A percentile compares a stretch with the other conserved stretches of the same genome.
These are phyloP conservation scores for Ophiostoma sp. DNA, from an alignment of 2,329 filamentous ascomycete genomes.

Conservation along the genomic window DNA sequence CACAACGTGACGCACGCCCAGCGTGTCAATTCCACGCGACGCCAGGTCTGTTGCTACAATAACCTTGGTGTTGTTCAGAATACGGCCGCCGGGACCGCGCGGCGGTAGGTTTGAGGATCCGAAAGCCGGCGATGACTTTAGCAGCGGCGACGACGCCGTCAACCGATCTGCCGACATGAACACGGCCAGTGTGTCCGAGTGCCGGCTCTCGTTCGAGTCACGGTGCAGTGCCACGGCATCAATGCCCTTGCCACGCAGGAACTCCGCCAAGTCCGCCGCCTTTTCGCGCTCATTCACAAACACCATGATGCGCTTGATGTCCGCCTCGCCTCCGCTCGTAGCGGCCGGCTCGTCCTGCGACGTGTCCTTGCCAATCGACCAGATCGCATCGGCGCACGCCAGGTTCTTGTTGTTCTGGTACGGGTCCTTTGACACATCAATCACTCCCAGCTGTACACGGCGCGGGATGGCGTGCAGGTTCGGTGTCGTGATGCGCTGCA, in stretches of 20 bases:
- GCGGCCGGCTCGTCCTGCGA: slow-evolving; percentile 45
- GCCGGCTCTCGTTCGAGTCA: slow-evolving; percentile 72
- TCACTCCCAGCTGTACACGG: slow-evolving; percentile 85
- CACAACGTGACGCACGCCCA: slow-evolving; percentile 85
- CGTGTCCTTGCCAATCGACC: slow-evolving; percentile 79
- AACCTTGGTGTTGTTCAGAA: slow-evolving; percentile 74
- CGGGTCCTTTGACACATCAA: slow-evolving; percentile 86
- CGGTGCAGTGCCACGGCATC: slow-evolving; percentile 79
- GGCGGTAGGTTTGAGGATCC: background rate
- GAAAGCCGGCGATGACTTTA: background rate
- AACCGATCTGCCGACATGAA: slow-evolving; percentile 57
- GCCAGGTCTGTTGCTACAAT: slow-evolving; percentile 91
- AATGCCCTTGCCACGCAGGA: slow-evolving; percentile 77
- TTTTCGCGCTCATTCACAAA: slow-evolving; percentile 31
- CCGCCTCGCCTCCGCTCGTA: slow-evolving; percentile 49
- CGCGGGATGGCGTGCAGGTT: slow-evolving; percentile 95
- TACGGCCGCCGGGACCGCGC: slow-evolving; percentile 37
- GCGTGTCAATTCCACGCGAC: slow-evolving; percentile 87
- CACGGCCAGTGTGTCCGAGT: slow-evolving; percentile 67
- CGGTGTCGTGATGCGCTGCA: slow-evolving; percentile 82
- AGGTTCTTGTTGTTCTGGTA: slow-evolving; percentile 90
- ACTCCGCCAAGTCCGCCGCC: slow-evolving; percentile 72
- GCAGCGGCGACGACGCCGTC: slow-evolving; percentile 26
- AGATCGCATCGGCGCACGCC: slow-evolving; percentile 91
- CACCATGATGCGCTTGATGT: slow-evolving; percentile 65